phyloP scores from a whole-genome alignment of 2,329 filamentous ascomycete species.

The Aureobasidium musti region DNA sequence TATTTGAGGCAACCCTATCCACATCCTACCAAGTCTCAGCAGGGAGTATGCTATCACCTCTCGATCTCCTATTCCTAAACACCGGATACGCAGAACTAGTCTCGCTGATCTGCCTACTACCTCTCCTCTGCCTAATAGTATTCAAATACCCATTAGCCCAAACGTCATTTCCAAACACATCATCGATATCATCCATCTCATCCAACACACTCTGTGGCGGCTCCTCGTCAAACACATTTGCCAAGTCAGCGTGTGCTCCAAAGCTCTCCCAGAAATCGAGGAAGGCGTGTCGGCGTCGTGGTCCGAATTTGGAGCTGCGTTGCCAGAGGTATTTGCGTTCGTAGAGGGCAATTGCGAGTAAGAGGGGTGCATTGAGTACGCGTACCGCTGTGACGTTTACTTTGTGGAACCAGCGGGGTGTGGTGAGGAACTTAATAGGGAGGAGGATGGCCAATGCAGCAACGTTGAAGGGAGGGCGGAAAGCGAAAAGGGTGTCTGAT shows the following conservation, averaged over 20 bases:
- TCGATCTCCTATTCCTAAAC: conserved; percentile 22
- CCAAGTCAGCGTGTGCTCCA: conserved; percentile 70
- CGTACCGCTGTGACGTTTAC: conserved; percentile 78
- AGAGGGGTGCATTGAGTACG: conserved; percentile 71
- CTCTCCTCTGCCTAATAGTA: conserved; percentile 22
- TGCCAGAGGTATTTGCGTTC: conserved; percentile 72
- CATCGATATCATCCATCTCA: conserved; percentile 53
- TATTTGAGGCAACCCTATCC: background rate
- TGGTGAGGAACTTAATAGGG: conserved; percentile 74
- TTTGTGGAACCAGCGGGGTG: conserved; percentile 87
- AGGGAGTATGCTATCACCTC: conserved; percentile 22
- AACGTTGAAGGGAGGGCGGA: conserved; percentile 81
- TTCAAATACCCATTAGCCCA: conserved; percentile 42
- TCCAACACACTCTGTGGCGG: conserved; percentile 60
- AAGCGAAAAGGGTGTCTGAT: conserved; percentile 78
- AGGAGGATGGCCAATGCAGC: conserved; percentile 72
- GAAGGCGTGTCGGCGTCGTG: conserved; percentile 46
- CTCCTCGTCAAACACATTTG: conserved; percentile 70
- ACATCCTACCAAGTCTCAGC: conserved; percentile 24
- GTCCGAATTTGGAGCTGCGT: conserved; percentile 39
- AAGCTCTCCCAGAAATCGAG: conserved; percentile 66
- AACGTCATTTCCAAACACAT: conserved; percentile 48
- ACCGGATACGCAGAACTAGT: conserved; percentile 24
- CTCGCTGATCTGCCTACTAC: conserved; percentile 27
- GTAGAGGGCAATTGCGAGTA: conserved; percentile 68